Percentiles rank a stretch among this genome's conserved stretches.
phyloP scores from a whole-genome alignment of 768 basidiomycete genomes.

The Asterophora parasitica region DNA sequence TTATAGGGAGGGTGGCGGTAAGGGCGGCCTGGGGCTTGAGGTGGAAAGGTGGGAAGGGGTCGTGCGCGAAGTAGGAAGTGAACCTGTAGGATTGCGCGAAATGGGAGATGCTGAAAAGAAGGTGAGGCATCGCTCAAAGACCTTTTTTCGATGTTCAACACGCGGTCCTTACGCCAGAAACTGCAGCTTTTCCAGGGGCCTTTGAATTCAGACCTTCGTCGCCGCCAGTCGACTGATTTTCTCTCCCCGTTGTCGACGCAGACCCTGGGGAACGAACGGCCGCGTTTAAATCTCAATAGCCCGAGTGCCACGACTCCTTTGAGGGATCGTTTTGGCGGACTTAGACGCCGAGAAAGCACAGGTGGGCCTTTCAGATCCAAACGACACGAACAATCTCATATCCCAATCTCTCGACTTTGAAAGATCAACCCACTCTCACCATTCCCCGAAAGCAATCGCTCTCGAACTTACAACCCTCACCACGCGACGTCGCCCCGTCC shows the following conservation, averaged over 20 bases:
- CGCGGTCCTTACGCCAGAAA: constrained; percentile 21
- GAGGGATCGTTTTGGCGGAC: constrained; percentile 61
- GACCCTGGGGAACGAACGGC: constrained; percentile 46
- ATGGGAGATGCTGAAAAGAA: constrained; percentile 83
- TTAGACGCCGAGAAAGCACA: constrained; percentile 65
- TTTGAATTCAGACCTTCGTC: constrained; percentile 84
- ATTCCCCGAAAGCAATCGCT: constrained; percentile 67
- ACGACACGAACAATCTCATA: constrained; percentile 6
- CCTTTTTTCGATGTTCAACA: constrained; percentile 15
- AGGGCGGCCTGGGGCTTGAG: constrained; percentile 72
- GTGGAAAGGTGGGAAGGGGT: constrained; percentile 90
- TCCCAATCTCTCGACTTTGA: constrained; percentile 16
- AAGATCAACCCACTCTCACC: constrained; percentile 55
- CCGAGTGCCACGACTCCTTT: constrained; percentile 45
- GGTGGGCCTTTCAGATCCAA: constrained; percentile 35
- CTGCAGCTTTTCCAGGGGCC: constrained; percentile 73
- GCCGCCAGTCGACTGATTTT: constrained; percentile 76
- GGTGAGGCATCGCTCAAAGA: constrained; percentile 41
- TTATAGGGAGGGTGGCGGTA: constrained; percentile 74
- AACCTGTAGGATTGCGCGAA: constrained; percentile 75
- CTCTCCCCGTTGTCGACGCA: constrained; percentile 55
- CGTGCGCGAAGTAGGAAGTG: constrained; percentile 67
- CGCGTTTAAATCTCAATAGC: constrained; percentile 48
- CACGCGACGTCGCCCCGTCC: constrained; percentile 59
- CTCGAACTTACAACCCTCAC: constrained; percentile 55